Percentiles rank a stretch among this genome's conserved stretches.
Conservation (phyloP, 441 rosid genomes). For the Cnidoscolus chayamansa region DNA sequence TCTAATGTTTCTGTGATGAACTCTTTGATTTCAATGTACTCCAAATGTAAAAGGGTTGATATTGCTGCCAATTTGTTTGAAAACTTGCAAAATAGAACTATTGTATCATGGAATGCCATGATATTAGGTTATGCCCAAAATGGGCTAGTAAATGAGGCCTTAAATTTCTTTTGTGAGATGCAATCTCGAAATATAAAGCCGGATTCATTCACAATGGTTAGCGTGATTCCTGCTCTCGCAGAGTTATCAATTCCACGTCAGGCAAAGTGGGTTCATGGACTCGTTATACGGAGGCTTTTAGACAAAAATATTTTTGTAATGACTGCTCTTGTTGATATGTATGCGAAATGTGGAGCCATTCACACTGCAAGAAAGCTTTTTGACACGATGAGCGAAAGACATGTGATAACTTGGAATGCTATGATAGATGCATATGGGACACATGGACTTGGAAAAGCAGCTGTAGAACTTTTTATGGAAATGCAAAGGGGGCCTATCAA, state of each 20-base stretch:
- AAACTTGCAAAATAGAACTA: conserved; percentile 47
- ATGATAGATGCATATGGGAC: conserved; percentile 75
- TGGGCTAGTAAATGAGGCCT: conserved; percentile 57
- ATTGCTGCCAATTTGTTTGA: conserved; percentile 58
- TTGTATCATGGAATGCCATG: conserved; percentile 86
- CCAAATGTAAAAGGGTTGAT: conserved; percentile 63
- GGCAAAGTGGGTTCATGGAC: conserved; percentile 73
- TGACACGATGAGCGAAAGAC: conserved; percentile 55
- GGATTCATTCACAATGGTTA: conserved; percentile 74
- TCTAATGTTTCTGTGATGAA: conserved; percentile 63
- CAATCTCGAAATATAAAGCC: conserved; percentile 55
- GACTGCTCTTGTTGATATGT: conserved; percentile 90
- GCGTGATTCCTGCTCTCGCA: conserved; percentile 79
- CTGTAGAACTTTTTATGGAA: conserved; percentile 60
- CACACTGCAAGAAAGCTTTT: conserved; percentile 70
- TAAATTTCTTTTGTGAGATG: conserved; percentile 58
- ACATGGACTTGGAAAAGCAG: conserved; percentile 62
- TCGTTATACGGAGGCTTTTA: conserved; percentile 50
- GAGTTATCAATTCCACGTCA: conserved; percentile 49
- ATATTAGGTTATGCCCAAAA: conserved; percentile 78
- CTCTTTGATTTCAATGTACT: conserved; percentile 81
- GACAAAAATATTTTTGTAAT: conserved; percentile 61
- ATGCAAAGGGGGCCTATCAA: conserved; percentile 51
- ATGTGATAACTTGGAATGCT: conserved; percentile 81
- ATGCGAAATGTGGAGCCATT: conserved; percentile 68